A percentile compares a stretch with the other conserved stretches of the same genome.
These are phyloP conservation scores for Phialemonium atrogriseum DNA, from an alignment of 2,329 filamentous ascomycete species.

Conservation along the genomic window DNA sequence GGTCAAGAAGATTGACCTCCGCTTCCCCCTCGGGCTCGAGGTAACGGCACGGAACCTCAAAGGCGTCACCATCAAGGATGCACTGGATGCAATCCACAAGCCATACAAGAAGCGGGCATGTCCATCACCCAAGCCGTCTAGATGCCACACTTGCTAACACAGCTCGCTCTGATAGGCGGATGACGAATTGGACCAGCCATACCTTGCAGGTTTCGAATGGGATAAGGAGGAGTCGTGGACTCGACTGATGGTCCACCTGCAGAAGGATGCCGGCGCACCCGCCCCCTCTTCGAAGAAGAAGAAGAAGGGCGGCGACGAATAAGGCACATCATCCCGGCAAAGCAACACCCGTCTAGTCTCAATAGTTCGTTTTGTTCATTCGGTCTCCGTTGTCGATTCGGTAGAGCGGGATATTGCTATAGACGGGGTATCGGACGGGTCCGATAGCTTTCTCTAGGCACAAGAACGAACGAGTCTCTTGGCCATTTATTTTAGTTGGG, in stretches of 20 bases:
- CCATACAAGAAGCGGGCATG: slow-evolving; percentile 91
- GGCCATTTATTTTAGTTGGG: slow-evolving; percentile 1
- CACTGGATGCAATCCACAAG: slow-evolving; percentile 91
- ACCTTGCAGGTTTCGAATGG: slow-evolving; percentile 94
- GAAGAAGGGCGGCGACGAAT: slow-evolving; percentile 37
- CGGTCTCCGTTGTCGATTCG: slow-evolving; percentile 3
- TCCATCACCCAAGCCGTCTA: no score
- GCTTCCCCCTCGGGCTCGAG: slow-evolving; percentile 81
- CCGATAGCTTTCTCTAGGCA: neutral
- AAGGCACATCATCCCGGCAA: no score
- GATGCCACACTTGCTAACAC: no score
- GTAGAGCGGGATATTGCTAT: slow-evolving; percentile 7
- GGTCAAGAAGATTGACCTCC: slow-evolving; percentile 89
- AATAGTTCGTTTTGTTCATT: neutral
- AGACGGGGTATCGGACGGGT: slow-evolving; percentile 4
- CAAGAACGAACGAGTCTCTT: no score
- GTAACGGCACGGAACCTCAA: slow-evolving; percentile 86
- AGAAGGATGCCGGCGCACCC: slow-evolving; percentile 48
- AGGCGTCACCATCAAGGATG: slow-evolving; percentile 96
- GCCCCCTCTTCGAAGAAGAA: slow-evolving; percentile 56
- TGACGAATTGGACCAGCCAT: slow-evolving; percentile 80
- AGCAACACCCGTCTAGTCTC: no score
- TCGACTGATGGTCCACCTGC: slow-evolving; percentile 77
- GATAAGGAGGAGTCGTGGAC: slow-evolving; percentile 90
- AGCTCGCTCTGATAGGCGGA: slow-evolving; percentile 54